Evolutionary conservation across 208 protist genomes (phyloP), one percentile per base, ranked within the genome.

Genomic region (Acanthamoeba quina): DNA sequence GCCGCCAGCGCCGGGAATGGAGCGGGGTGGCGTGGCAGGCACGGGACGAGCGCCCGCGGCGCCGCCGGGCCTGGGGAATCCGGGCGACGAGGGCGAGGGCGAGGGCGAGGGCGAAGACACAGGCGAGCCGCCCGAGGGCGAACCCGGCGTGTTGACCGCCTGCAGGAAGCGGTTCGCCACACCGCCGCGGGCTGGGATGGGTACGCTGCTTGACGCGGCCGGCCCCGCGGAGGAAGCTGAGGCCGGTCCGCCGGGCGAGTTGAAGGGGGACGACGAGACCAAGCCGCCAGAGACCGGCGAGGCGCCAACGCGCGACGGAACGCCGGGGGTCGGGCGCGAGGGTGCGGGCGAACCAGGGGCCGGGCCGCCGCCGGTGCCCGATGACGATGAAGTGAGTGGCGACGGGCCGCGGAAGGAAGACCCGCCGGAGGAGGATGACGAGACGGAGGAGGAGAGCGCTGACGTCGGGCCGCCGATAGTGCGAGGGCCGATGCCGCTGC

Each of bases 351-450:
- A 80, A 15, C 11, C 7, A 11, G 70, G 37, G 41, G 37, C 70
- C 11, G 70, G 37, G 21, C 34, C 70, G 70, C 21, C 70, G 31
- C 31, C 37, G 10, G 29, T 72, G 64, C 70, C 70, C 37, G 70
- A 80, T 29, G 70, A 52, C 15, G 70, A 29, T 2, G 70, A 80
- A 10, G 41, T 10, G 24, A 80, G 41, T 68, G 83, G n/a, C 17
- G 83, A 47, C 21, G 62, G 34, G 19, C 34, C 19, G 13, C 83
- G 62, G 83, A 90, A 90, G 80, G 80, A 62, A 10, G 24, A 86
- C 31, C 56, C 56, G 47, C 49, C 9, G 15, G 41, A 31, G 15
- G n/a, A 62, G n/a, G n/a, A n/a, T 2, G 37, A 47, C 26, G 47
- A 58, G 47, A 88, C 5, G 3, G 80, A 88, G 17, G n/a, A 60